phyloP scores from a whole-genome alignment of 208 protist genomes.

The Naegleria fowleri region DNA sequence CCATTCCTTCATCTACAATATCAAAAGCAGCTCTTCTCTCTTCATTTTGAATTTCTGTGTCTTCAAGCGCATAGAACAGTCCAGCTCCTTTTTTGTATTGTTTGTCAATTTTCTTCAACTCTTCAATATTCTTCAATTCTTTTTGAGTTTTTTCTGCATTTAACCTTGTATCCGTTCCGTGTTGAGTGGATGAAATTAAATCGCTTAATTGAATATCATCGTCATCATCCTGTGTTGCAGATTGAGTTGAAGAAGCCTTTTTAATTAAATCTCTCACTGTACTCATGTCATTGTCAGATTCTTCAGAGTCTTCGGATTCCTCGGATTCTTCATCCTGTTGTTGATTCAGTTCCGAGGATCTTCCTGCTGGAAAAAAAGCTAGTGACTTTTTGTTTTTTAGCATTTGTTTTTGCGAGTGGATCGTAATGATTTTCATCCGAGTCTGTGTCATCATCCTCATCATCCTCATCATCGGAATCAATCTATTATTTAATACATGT shows the following conservation, averaged over 20 bases:
- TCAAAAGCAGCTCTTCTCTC: background rate
- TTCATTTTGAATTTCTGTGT: background rate
- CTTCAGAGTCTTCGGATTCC: background rate
- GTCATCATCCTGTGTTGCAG: background rate
- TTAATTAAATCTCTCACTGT: background rate
- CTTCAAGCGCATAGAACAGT: background rate
- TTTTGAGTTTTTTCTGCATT: background rate
- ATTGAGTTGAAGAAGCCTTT: background rate
- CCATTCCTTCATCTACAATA: conserved; percentile 11
- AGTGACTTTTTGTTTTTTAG: background rate
- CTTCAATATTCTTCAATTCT: background rate
- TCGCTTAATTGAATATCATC: background rate
- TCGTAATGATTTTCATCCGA: background rate
- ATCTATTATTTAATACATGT: too few species aligned
- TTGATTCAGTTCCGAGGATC: background rate
- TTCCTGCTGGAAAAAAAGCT: background rate
- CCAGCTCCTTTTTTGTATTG: background rate
- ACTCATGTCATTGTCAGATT: background rate
- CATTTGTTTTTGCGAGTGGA: background rate
- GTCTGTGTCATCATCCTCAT: background rate
- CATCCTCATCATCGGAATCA: background rate
- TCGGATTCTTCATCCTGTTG: background rate
- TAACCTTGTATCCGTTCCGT: background rate
- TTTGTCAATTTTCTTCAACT: background rate
- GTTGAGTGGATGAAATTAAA: background rate